A percentile compares a stretch with the other conserved stretches of the same genome.
Evolutionary conservation across 2,329 filamentous ascomycete genomes (phyloP).

Genomic region (Passalora sequoiae): DNA sequence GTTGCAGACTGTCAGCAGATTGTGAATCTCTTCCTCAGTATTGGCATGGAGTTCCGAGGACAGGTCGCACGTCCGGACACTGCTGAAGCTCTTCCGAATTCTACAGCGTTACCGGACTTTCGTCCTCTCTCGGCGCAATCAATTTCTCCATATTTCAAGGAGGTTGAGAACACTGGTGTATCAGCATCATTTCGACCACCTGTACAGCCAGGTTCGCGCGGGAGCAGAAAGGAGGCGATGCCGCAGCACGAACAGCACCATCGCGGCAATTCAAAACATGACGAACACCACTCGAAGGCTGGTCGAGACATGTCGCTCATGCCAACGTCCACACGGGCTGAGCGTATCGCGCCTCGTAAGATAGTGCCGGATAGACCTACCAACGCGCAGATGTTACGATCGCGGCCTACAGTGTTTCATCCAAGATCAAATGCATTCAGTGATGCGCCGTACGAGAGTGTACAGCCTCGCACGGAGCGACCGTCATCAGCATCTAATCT

Average conservation of each 20-base stretch:
- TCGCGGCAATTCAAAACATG: too few relatives aligned
- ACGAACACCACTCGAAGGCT: not conserved
- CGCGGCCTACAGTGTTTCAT: slow-evolving; percentile 13
- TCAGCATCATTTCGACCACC: too few relatives aligned
- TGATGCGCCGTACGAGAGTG: slow-evolving; percentile 10
- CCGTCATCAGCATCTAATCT: slow-evolving; percentile 13
- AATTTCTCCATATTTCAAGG: not conserved
- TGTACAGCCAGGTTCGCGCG: too few relatives aligned
- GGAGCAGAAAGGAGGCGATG: too few relatives aligned
- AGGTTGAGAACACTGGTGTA: not conserved
- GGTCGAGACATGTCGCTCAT: not conserved
- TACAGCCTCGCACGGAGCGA: slow-evolving; percentile 1
- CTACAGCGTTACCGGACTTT: slow-evolving; percentile 7
- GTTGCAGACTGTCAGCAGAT: slow-evolving; percentile 23
- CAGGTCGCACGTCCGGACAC: slow-evolving; percentile 20
- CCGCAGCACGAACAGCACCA: too few relatives aligned
- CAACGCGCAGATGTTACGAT: slow-evolving; percentile 3
- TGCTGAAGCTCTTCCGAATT: slow-evolving; percentile 2
- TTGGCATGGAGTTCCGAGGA: slow-evolving; percentile 29
- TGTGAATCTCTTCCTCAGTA: slow-evolving; percentile 19
- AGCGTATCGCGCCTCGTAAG: not conserved
- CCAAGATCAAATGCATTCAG: not conserved
- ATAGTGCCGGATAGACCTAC: not conserved
- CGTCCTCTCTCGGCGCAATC: slow-evolving; percentile 13
- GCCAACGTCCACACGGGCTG: not conserved